Evolutionary conservation across 2,329 filamentous ascomycete species (phyloP).

Genomic region (Aspergillus floridensis): DNA sequence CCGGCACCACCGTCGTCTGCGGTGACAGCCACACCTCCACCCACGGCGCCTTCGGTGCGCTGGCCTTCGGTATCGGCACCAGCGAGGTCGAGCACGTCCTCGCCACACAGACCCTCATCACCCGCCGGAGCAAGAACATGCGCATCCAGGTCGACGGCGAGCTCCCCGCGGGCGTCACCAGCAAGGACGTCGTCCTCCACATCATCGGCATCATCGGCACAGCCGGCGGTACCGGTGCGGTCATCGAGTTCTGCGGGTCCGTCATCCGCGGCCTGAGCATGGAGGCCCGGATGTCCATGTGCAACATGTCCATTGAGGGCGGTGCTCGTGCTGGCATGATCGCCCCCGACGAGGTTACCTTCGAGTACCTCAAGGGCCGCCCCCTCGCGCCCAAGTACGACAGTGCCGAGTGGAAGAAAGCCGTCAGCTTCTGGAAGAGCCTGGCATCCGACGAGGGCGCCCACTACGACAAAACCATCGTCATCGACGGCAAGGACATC

Average conservation of each 20-base stretch:
- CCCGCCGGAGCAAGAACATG: slow-evolving; percentile 98
- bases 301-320: slow-evolving; percentile 98
- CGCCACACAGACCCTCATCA: slow-evolving; percentile 92
- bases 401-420: slow-evolving; percentile 85
- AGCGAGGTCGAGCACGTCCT: slow-evolving; percentile 98
- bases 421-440: slow-evolving; percentile 81
- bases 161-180: slow-evolving; percentile 85
- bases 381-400: slow-evolving; percentile 83
- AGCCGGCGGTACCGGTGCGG: slow-evolving; percentile 86
- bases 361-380: slow-evolving; percentile 89
- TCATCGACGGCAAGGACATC: slow-evolving; percentile 90
- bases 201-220: slow-evolving; percentile 93
- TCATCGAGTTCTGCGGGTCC: slow-evolving; percentile 97
- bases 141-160: slow-evolving; percentile 91
- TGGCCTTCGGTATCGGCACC: slow-evolving; percentile 96
- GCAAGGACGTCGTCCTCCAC: slow-evolving; percentile 91
- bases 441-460: slow-evolving; percentile 84
- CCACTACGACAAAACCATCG: slow-evolving; percentile 84
- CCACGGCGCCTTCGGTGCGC: slow-evolving; percentile 90
- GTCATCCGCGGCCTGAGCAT: slow-evolving; percentile 87
- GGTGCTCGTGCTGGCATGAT: slow-evolving; percentile 96
- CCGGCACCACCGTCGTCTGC: slow-evolving; percentile 93
- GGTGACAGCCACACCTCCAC: slow-evolving; percentile 98
- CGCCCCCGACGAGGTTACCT: slow-evolving; percentile 88
- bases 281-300: slow-evolving; percentile 98